Evolutionary conservation across 306 rosid genomes (phyloP), one percentile per base, ranked within the genome.

Genomic region (Trichosanthes truncata): DNA sequence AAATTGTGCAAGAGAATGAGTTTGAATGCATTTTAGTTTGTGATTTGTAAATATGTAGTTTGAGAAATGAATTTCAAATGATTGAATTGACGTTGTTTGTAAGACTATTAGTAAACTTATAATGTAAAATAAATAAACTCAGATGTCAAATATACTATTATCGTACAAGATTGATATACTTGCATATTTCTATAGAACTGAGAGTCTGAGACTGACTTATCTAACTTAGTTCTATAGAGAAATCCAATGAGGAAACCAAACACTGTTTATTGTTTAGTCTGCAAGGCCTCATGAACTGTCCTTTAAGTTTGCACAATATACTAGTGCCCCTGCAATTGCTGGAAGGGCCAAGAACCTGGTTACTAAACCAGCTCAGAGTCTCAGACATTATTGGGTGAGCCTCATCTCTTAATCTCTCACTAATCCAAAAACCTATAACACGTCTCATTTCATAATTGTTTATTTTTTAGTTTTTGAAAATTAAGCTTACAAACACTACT

Each of bases 251-350:
- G 26, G 17, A 9, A 66, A 1, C 10, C 15, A 33, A 65, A 8
- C 73, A 35, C 36, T 9, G 40, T 90, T 88, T 21, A 87, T 89
- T 59, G 91, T 94, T 17, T 96, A 91, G 82, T 92, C 97, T 17
- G 96, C 97, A 0, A 86, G 97, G 82, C 92, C 97, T 6, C 92
- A 89, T 35, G 97, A 68, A 94, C 92, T 3, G 96, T 89, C n/a
- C n/a, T 92, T 0, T 21, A 92, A 90, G 80, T 94, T 92, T 76
- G 96, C 98, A 41, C 92, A 92, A 81, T 87, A 92, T 81, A 92
- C 96, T 9, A 93, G 97, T 15, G 90, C 89, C 23, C 92, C 87
- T 78, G 96, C 98, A 0, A 88, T n/a, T 94, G 97, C 96, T 10
- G 96, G 97, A 21, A 36, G 83, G 96, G 72, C 98, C 92, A 80